Percentiles rank a stretch among this genome's conserved stretches.
These are phyloP conservation scores for Blastobotrys arbuscula DNA, from an alignment of 1,139 yeast genomes.

Conservation along the genomic window DNA sequence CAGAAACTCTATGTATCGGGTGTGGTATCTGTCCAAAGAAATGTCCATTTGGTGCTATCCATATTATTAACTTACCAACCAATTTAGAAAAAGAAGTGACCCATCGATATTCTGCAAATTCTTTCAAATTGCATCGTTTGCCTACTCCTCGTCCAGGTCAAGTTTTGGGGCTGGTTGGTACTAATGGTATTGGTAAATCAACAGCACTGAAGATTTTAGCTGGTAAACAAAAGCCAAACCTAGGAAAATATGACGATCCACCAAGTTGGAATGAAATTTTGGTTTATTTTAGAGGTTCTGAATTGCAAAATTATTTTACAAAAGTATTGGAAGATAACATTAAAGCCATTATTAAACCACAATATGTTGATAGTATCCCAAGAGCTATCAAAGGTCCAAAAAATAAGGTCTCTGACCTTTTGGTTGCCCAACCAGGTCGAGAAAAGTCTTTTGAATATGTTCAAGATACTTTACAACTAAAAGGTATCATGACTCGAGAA, in stretches of 20 bases:
- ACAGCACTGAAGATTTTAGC: slow-evolving; percentile 97
- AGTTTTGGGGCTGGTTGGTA: slow-evolving; percentile 94
- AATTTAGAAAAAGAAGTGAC: slow-evolving; percentile 88
- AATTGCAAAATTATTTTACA: slow-evolving; percentile 91
- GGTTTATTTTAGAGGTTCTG: slow-evolving; percentile 90
- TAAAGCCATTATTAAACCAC: slow-evolving; percentile 95
- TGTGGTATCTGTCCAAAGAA: slow-evolving; percentile 99
- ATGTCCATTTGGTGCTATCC: slow-evolving; percentile 96
- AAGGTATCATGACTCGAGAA: slow-evolving; percentile 73
- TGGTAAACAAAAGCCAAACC: slow-evolving; percentile 96
- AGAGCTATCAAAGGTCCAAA: slow-evolving; percentile 90
- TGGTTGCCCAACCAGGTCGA: slow-evolving; percentile 70
- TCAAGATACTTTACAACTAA: slow-evolving; percentile 64
- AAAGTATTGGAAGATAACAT: slow-evolving; percentile 89
- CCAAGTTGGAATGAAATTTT: slow-evolving; percentile 97
- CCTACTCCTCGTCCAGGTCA: slow-evolving; percentile 99
- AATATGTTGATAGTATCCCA: slow-evolving; percentile 95
- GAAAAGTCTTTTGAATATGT: slow-evolving; percentile 56
- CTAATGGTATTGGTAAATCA: slow-evolving; percentile 98
- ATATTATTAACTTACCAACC: slow-evolving; percentile 92
- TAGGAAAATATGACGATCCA: slow-evolving; percentile 90
- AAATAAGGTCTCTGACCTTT: slow-evolving; percentile 78
- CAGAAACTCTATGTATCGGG: slow-evolving; percentile 95
- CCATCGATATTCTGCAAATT: slow-evolving; percentile 95
- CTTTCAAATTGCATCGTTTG: slow-evolving; percentile 91